phyloP scores from a whole-genome alignment of 176 grass and related monocot genomes.

The Areca catechu region DNA sequence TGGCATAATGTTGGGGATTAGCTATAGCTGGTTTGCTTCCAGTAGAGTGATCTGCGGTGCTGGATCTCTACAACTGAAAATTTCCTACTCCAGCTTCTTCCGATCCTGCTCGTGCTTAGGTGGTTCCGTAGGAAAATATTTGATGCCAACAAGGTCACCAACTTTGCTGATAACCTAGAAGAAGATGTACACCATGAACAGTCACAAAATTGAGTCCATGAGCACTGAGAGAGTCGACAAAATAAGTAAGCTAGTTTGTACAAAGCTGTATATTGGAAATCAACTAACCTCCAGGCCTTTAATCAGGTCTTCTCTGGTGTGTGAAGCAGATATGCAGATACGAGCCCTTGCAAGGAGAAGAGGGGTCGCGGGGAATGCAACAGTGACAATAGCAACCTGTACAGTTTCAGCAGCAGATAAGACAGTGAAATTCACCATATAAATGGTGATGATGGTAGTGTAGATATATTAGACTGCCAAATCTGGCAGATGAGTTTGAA shows the following conservation, averaged over 20 bases:
- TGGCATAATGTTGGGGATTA: too few species aligned
- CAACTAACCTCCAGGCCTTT: constrained; percentile 57
- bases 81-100: constrained; percentile 21
- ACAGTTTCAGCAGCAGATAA: neutral
- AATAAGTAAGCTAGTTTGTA: too few species aligned
- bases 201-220: neutral
- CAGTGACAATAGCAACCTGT: constrained; percentile 70
- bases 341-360: constrained; percentile 68
- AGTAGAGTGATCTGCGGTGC: too few species aligned
- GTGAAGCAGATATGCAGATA: constrained; percentile 80
- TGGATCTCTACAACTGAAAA: too few species aligned
- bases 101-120: constrained; percentile 24
- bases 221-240: neutral
- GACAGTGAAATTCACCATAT: too few species aligned
- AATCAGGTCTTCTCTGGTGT: constrained; percentile 62
- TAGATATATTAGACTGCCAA: too few species aligned
- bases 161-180: constrained; percentile 72
- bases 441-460: too few species aligned
- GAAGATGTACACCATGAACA: neutral
- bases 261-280: neutral
- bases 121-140: constrained; percentile 60
- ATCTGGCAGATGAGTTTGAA: too few species aligned
- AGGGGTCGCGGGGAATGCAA: constrained; percentile 75
- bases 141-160: constrained; percentile 64
- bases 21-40: too few species aligned